Percentiles rank a stretch among this genome's conserved stretches.
phyloP scores from a whole-genome alignment of 495 filamentous ascomycete species.

The Neurospora hispaniola region DNA sequence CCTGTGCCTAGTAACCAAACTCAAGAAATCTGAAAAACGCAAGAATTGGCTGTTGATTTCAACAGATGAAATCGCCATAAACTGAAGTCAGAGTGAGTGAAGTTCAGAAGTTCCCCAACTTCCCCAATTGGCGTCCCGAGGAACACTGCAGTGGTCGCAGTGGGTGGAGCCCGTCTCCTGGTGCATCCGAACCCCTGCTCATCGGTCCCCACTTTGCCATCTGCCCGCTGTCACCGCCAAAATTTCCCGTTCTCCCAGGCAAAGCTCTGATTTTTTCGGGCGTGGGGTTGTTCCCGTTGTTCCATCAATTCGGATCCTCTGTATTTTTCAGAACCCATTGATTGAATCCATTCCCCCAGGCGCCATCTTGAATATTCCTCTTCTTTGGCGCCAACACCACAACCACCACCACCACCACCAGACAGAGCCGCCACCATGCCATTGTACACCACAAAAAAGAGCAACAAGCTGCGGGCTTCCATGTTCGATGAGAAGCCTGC shows the following conservation, averaged over 20 bases:
- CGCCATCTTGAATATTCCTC: neutral
- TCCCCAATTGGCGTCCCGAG: neutral
- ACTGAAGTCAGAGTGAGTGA: neutral
- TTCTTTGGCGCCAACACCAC: neutral
- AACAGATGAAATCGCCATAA: too few relatives aligned
- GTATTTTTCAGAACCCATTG: slow-evolving; percentile 1
- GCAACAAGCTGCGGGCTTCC: slow-evolving; percentile 27
- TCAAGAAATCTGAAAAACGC: too few relatives aligned
- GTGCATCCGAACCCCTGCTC: neutral
- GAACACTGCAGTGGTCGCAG: neutral
- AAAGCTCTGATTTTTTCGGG: slow-evolving; percentile 18
- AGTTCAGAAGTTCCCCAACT: neutral
- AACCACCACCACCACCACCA: neutral
- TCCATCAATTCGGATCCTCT: slow-evolving; percentile 1
- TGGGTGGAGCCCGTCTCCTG: neutral
- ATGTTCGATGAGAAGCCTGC: slow-evolving; percentile 30
- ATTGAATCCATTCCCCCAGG: neutral
- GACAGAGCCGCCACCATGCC: slow-evolving; percentile 19
- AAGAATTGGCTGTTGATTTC: too few relatives aligned
- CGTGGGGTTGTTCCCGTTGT: slow-evolving; percentile 9
- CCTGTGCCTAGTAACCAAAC: too few relatives aligned
- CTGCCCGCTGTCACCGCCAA: slow-evolving; percentile 38
- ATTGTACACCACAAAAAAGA: slow-evolving; percentile 17
- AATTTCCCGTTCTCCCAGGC: slow-evolving; percentile 24
- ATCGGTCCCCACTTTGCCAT: slow-evolving; percentile 10